Evolutionary conservation across 2,329 filamentous ascomycete species (phyloP).

Genomic region (Fusarium sp.): DNA sequence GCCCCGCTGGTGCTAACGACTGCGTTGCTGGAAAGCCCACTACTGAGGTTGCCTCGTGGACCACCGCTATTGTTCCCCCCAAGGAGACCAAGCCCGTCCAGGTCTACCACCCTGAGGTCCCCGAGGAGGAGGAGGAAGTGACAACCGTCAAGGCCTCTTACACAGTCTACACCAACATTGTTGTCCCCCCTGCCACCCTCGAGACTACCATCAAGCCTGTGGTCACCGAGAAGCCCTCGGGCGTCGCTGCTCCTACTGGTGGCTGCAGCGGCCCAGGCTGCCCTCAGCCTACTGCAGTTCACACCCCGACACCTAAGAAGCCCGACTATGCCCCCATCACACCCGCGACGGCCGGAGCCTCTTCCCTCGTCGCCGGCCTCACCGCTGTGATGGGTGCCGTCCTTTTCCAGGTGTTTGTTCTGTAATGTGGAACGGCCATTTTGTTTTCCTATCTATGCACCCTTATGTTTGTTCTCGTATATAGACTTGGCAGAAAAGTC

Average conservation of each 20-base stretch:
- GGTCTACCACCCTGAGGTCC: conserved; percentile 24
- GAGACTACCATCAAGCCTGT: conserved; percentile 35
- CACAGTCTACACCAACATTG: conserved; percentile 26
- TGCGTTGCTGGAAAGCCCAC: conserved; percentile 55
- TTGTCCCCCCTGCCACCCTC: conserved; percentile 28
- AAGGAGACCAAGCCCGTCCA: conserved; percentile 31
- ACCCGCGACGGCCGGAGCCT: conserved; percentile 62
- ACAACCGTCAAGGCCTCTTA: conserved; percentile 16
- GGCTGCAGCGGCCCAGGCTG: conserved; percentile 42
- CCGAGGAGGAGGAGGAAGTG: conserved; percentile 21
- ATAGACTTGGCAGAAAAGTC: conserved; percentile 6
- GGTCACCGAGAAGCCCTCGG: conserved; percentile 28
- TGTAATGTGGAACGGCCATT: conserved; percentile 36
- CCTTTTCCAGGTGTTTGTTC: conserved; percentile 44
- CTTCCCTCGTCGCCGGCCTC: conserved; percentile 43
- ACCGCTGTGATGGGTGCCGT: conserved; percentile 42
- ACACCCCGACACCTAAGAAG: conserved; percentile 9
- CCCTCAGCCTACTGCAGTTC: conserved; percentile 19
- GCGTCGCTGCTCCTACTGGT: conserved; percentile 39
- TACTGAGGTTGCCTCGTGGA: conserved; percentile 46
- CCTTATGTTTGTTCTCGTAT: conserved; percentile 10
- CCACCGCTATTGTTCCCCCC: conserved; percentile 30
- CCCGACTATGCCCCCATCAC: conserved; percentile 41
- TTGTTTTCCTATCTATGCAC: background rate
- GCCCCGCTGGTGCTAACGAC: conserved; percentile 62